Evolutionary conservation across 805 yeast species (phyloP).

Genomic region (Candida montana): DNA sequence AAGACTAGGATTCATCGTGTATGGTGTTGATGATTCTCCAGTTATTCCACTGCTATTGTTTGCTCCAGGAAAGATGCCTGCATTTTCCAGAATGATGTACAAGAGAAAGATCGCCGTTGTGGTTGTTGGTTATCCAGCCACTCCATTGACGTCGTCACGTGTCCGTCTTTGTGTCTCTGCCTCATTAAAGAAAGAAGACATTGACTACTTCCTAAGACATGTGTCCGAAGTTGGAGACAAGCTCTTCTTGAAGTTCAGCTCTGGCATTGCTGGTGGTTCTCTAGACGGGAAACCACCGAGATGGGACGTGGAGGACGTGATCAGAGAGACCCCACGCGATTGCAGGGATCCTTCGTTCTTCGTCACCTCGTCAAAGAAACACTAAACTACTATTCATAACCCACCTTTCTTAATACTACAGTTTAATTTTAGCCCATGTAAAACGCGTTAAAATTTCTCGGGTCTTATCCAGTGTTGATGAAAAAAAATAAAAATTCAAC

Average conservation of each 20-base stretch:
- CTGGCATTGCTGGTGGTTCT: slow-evolving; percentile 66
- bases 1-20: slow-evolving; percentile 88
- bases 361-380: slow-evolving; percentile 17
- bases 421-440: not conserved
- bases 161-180: slow-evolving; percentile 90
- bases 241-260: slow-evolving; percentile 67
- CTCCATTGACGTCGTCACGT: slow-evolving; percentile 84
- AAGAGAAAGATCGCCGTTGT: slow-evolving; percentile 86
- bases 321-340: slow-evolving; percentile 67
- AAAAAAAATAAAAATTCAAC: no score
- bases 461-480: no score
- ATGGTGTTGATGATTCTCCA: slow-evolving; percentile 95
- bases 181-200: slow-evolving; percentile 88
- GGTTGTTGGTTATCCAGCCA: slow-evolving; percentile 96
- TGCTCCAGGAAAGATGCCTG: slow-evolving; percentile 93
- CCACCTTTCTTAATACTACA: not conserved
- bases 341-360: slow-evolving; percentile 37
- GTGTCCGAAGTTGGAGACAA: slow-evolving; percentile 75
- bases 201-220: slow-evolving; percentile 70
- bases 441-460: not conserved
- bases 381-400: not conserved
- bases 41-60: slow-evolving; percentile 85
- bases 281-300: slow-evolving; percentile 63
- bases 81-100: slow-evolving; percentile 77
- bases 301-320: slow-evolving; percentile 74